Conservation (phyloP, 2,329 filamentous ascomycete genomes). For the Fusarium protoensiforme region DNA sequence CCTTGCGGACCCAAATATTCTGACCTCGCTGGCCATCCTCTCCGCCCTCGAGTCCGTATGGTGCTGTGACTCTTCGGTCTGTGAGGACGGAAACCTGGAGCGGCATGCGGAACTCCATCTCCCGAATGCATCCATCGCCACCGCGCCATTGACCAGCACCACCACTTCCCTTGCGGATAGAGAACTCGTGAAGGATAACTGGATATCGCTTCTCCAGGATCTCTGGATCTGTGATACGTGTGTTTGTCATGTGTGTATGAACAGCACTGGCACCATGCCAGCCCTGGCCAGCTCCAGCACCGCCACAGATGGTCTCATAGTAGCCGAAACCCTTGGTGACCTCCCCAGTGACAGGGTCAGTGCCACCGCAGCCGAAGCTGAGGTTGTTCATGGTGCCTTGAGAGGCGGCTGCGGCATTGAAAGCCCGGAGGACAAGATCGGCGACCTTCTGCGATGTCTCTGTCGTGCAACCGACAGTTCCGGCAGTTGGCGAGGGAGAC, state of each 20-base stretch:
- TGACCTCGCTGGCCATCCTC: conserved; percentile 74
- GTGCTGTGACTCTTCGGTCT: conserved; percentile 79
- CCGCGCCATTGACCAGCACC: conserved; percentile 74
- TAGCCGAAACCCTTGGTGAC: conserved; percentile 48
- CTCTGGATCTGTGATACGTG: conserved; percentile 51
- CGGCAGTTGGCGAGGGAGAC: conserved; percentile 47
- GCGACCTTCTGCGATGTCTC: conserved; percentile 50
- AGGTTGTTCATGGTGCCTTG: conserved; percentile 87
- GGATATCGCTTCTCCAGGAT: conserved; percentile 51
- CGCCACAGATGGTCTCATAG: conserved; percentile 51
- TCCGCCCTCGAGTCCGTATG: conserved; percentile 80
- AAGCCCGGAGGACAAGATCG: conserved; percentile 81
- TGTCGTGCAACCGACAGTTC: conserved; percentile 47
- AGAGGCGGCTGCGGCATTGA: conserved; percentile 77
- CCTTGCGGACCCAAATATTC: conserved; percentile 72
- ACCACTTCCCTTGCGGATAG: conserved; percentile 51
- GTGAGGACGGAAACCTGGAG: conserved; percentile 83
- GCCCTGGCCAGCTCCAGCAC: conserved; percentile 43
- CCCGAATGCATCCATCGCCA: conserved; percentile 81
- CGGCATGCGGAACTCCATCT: conserved; percentile 84
- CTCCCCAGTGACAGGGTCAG: conserved; percentile 38
- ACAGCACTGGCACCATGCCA: conserved; percentile 47
- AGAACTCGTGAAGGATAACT: conserved; percentile 46
- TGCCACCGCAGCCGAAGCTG: conserved; percentile 76
- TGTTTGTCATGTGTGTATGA: conserved; percentile 53